These are phyloP conservation scores for Cryptococcus hybrid DNA, from an alignment of 1,284 basidiomycete genomes.

Conservation along the genomic window DNA sequence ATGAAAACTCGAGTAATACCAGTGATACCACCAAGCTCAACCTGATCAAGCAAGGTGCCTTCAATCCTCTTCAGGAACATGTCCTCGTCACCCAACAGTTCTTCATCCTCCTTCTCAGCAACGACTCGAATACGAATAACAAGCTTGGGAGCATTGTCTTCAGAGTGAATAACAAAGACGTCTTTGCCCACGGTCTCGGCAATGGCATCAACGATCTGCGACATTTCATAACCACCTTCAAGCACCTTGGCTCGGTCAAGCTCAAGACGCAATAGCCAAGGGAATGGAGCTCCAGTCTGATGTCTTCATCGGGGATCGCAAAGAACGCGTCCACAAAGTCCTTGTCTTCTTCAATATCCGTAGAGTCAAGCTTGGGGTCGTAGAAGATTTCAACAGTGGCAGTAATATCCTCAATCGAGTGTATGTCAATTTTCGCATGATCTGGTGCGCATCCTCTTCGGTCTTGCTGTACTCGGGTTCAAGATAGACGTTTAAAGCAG, in stretches of 20 bases:
- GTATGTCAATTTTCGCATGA: constrained; percentile 65
- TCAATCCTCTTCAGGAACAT: constrained; percentile 95
- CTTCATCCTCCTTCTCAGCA: constrained; percentile 85
- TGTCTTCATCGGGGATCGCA: constrained; percentile 96
- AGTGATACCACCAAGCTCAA: constrained; percentile 89
- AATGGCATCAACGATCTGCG: constrained; percentile 90
- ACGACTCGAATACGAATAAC: constrained; percentile 95
- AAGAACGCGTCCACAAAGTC: constrained; percentile 99
- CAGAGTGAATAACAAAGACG: constrained; percentile 97
- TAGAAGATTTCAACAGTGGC: constrained; percentile 98
- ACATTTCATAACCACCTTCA: constrained; percentile 94
- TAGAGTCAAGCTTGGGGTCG: constrained; percentile 88
- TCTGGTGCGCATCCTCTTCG: constrained; percentile 55
- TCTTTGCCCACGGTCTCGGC: constrained; percentile 94
- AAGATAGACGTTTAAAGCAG: constrained; percentile 88
- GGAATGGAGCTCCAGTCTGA: constrained; percentile 91
- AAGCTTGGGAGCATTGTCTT: constrained; percentile 97
- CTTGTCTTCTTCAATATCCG: constrained; percentile 93
- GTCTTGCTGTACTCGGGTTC: constrained; percentile 75
- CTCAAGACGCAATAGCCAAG: constrained; percentile 95
- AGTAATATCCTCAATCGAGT: constrained; percentile 92
- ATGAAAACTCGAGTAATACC: constrained; percentile 94
- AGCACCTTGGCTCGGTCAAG: constrained; percentile 98
- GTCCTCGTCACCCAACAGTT: constrained; percentile 82
- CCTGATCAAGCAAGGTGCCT: constrained; percentile 94